phyloP scores from a whole-genome alignment of 106 monocot species.

The Platanthera zijinensis region DNA sequence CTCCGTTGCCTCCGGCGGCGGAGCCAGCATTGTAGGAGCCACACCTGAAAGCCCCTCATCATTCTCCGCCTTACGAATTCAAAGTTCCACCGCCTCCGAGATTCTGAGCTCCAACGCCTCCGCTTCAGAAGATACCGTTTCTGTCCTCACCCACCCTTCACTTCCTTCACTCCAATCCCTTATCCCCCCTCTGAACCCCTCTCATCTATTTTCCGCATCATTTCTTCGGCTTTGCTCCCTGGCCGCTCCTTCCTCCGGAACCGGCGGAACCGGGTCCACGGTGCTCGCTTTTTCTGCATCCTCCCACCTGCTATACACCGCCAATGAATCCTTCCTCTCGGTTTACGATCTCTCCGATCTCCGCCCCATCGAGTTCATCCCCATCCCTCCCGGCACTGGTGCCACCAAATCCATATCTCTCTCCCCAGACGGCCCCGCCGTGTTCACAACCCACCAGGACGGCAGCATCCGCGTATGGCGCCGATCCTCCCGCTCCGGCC shows the following conservation, averaged over 20 bases:
- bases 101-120: background rate
- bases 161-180: conserved; percentile 23
- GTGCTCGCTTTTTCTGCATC: conserved; percentile 26
- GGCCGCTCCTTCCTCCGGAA: too few species aligned
- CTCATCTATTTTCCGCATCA: conserved; percentile 6
- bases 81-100: background rate
- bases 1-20: background rate
- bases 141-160: conserved; percentile 20
- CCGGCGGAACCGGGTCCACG: conserved; percentile 7
- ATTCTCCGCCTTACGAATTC: background rate
- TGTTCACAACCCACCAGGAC: conserved; percentile 80
- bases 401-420: conserved; percentile 44
- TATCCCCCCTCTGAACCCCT: conserved; percentile 3
- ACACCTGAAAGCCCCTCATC: background rate
- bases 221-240: conserved; percentile 13
- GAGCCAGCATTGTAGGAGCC: background rate
- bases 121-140: conserved; percentile 7
- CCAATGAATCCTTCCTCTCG: conserved; percentile 22
- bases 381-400: conserved; percentile 29
- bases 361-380: conserved; percentile 13
- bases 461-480: conserved; percentile 56
- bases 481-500: conserved; percentile 5
- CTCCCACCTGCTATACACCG: conserved; percentile 31
- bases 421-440: conserved; percentile 12
- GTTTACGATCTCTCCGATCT: conserved; percentile 32